phyloP scores from a whole-genome alignment of 495 filamentous ascomycete species.

The Annulohypoxylon nitens region DNA sequence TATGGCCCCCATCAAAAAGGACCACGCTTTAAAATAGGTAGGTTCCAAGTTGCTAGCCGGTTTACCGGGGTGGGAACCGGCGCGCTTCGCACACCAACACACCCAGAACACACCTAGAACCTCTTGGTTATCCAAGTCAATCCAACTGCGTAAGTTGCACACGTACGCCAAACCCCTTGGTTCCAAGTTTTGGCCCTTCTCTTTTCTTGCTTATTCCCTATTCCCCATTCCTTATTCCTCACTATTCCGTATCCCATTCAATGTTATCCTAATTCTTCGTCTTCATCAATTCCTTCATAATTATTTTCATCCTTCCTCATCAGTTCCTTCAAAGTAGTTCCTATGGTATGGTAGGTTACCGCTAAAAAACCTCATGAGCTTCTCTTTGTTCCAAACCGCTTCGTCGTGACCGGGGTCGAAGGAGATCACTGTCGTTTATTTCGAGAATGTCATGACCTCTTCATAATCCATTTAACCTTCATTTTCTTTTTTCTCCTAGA shows the following conservation, averaged over 20 bases:
- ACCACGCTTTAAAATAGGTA: constrained; percentile 5
- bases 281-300: no score
- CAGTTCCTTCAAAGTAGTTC: constrained; percentile 5
- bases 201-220: background rate
- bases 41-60: background rate
- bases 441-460: constrained; percentile 38
- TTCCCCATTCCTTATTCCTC: no score
- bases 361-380: constrained; percentile 26
- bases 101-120: no score
- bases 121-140: no score
- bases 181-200: constrained; percentile 10
- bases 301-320: background rate
- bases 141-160: constrained; percentile 11
- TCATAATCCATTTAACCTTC: constrained; percentile 12
- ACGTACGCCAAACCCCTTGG: constrained; percentile 21
- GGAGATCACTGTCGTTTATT: constrained; percentile 23
- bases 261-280: no score
- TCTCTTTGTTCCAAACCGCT: constrained; percentile 20
- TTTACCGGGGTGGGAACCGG: no score
- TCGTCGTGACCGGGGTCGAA: constrained; percentile 33
- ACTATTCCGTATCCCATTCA: no score
- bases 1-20: constrained; percentile 1
- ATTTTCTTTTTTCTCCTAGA: constrained; percentile 17
- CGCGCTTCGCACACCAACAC: no score
- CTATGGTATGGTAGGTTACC: constrained; percentile 10